These are phyloP conservation scores for Auxenochlorella protothecoides DNA, from an alignment of 139 green algal species.

Conservation along the genomic window DNA sequence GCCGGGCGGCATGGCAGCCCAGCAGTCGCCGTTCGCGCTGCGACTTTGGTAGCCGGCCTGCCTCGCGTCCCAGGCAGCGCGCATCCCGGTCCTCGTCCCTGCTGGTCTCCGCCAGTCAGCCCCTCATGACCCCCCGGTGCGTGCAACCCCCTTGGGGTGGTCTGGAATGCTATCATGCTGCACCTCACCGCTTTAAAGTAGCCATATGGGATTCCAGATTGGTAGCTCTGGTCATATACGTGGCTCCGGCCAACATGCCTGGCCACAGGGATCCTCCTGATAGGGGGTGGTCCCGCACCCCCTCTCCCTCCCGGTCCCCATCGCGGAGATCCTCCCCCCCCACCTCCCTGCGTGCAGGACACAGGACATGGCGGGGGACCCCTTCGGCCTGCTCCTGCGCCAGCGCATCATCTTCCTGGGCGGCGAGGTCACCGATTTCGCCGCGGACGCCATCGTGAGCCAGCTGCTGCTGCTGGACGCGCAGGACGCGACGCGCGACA, in stretches of 20 bases:
- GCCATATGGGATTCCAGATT: neutral
- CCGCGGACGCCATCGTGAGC: slow-evolving; percentile 87
- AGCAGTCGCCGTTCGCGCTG: too few relatives aligned
- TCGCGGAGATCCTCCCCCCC: neutral
- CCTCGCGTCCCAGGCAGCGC: too few relatives aligned
- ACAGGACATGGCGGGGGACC: slow-evolving; percentile 76
- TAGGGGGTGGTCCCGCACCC: too few relatives aligned
- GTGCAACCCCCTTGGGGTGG: neutral
- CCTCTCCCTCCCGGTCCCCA: neutral
- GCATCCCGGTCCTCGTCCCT: neutral
- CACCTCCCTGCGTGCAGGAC: slow-evolving; percentile 24
- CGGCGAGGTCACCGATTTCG: slow-evolving; percentile 87
- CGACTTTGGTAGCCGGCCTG: too few relatives aligned
- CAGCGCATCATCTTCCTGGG: slow-evolving; percentile 96
- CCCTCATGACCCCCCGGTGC: slow-evolving; percentile 24
- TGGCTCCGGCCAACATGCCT: too few relatives aligned
- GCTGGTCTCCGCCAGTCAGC: slow-evolving; percentile 17
- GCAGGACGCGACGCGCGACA: slow-evolving; percentile 84
- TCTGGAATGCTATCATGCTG: too few relatives aligned
- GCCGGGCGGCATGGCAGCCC: too few relatives aligned
- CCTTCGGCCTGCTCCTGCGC: slow-evolving; percentile 86
- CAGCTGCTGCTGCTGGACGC: slow-evolving; percentile 96
- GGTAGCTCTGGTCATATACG: too few relatives aligned
- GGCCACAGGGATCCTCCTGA: too few relatives aligned
- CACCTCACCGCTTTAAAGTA: neutral